These are phyloP conservation scores for Leucosporidium creatinivorum DNA, from an alignment of 768 basidiomycete species.

Conservation along the genomic window DNA sequence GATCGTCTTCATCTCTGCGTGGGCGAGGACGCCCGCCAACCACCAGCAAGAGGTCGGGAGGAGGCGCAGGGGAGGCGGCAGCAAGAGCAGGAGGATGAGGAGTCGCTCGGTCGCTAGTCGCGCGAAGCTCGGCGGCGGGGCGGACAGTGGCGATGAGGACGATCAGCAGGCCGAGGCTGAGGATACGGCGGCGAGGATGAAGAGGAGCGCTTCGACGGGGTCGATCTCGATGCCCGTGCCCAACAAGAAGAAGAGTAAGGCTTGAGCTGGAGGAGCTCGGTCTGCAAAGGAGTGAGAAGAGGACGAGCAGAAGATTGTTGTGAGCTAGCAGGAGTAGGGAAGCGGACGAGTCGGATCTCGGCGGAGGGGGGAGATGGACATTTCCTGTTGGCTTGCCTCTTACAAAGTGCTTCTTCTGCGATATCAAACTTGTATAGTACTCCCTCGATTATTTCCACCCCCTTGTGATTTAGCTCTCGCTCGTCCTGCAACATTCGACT, in stretches of 20 bases:
- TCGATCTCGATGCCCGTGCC: slow-evolving; percentile 17
- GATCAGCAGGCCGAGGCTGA: not conserved
- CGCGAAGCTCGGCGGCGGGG: not conserved
- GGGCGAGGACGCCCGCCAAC: slow-evolving; percentile 57
- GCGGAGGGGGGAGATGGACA: not conserved
- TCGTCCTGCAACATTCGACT: not conserved
- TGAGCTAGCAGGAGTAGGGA: not conserved
- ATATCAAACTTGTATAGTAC: not conserved
- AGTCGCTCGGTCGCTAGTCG: not conserved
- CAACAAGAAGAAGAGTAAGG: slow-evolving; percentile 15
- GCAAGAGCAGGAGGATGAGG: not conserved
- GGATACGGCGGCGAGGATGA: slow-evolving; percentile 14
- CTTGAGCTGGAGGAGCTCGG: not conserved
- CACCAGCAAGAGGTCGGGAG: not conserved
- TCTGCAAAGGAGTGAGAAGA: not conserved
- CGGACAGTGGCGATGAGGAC: not conserved
- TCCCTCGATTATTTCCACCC: not conserved
- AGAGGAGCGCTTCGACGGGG: slow-evolving; percentile 26
- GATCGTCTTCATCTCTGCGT: slow-evolving; percentile 82
- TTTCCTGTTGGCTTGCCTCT: not conserved
- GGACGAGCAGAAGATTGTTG: too few relatives aligned
- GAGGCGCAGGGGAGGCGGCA: not conserved
- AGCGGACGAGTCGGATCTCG: not conserved
- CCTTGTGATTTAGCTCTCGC: not conserved
- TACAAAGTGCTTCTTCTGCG: not conserved